Conservation (phyloP, 2,329 filamentous ascomycete genomes). For the Leptodontidium sp. region DNA sequence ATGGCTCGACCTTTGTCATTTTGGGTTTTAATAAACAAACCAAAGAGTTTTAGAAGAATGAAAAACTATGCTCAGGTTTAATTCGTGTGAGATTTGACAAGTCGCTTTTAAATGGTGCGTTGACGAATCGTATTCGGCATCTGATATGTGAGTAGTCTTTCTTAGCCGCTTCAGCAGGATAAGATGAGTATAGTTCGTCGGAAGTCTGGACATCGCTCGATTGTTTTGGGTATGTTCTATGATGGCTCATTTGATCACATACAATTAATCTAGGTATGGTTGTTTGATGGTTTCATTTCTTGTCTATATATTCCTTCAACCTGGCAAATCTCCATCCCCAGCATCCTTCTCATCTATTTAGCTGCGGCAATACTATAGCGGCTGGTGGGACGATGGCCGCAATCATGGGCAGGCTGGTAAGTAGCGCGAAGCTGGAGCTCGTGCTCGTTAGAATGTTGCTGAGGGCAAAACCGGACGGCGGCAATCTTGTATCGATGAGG, state of each 20-base stretch:
- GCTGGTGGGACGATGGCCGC: slow-evolving; percentile 15
- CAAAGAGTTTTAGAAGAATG: neutral
- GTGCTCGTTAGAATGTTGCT: slow-evolving; percentile 14
- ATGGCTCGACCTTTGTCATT: slow-evolving; percentile 4
- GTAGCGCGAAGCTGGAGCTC: slow-evolving; percentile 20
- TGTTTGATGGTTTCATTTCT: slow-evolving; percentile 7
- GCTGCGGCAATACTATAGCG: slow-evolving; percentile 18
- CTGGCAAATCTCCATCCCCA: neutral
- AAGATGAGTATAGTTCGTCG: neutral
- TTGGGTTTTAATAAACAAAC: slow-evolving; percentile 6
- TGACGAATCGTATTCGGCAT: too few species aligned
- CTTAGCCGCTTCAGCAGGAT: neutral
- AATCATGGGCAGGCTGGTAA: slow-evolving; percentile 20
- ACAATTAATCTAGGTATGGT: neutral
- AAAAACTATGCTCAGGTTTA: too few species aligned
- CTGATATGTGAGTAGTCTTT: neutral
- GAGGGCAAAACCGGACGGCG: neutral
- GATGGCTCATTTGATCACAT: slow-evolving; percentile 8
- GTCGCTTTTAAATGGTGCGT: too few species aligned
- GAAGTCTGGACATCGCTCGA: neutral
- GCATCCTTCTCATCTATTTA: slow-evolving; percentile 20
- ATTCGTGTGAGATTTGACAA: too few species aligned
- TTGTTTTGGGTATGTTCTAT: neutral
- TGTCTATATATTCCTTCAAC: neutral
- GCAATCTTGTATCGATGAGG: too few species aligned